Conservation (phyloP, 176 grass and related monocot genomes). For the Luzula sylvatica region DNA sequence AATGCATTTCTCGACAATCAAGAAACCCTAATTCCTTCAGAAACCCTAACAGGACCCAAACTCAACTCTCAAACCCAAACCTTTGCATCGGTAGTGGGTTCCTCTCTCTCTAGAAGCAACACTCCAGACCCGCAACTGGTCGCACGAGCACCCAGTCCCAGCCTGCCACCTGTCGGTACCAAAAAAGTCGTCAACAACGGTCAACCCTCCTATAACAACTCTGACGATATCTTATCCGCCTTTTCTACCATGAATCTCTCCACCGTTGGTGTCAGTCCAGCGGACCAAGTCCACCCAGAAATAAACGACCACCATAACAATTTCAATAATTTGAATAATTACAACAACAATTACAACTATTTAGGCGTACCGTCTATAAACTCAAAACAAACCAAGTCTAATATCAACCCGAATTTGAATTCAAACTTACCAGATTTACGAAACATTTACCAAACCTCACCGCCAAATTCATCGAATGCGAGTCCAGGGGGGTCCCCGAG, state of each 20-base stretch:
- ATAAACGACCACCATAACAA: slow-evolving; percentile 33
- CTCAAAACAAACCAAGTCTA: slow-evolving; percentile 35
- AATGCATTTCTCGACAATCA: slow-evolving; percentile 62
- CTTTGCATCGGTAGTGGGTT: slow-evolving; percentile 47
- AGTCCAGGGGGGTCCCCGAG: slow-evolving; percentile 58
- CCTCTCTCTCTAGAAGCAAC: slow-evolving; percentile 56
- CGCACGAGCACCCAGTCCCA: slow-evolving; percentile 63
- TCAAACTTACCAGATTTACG: slow-evolving; percentile 31
- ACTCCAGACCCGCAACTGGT: slow-evolving; percentile 63
- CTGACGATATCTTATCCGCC: slow-evolving; percentile 78
- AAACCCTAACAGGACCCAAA: slow-evolving; percentile 22
- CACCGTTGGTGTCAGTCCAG: slow-evolving; percentile 27
- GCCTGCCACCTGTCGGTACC: slow-evolving; percentile 55
- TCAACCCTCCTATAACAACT: slow-evolving; percentile 44
- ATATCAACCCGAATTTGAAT: slow-evolving; percentile 15
- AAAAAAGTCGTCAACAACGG: slow-evolving; percentile 32
- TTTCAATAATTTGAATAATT: slow-evolving; percentile 23
- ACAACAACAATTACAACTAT: slow-evolving; percentile 35
- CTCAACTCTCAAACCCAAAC: slow-evolving; percentile 57
- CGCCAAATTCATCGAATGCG: slow-evolving; percentile 42
- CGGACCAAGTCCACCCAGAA: slow-evolving; percentile 38
- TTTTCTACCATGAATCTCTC: slow-evolving; percentile 70
- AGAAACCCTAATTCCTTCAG: slow-evolving; percentile 36
- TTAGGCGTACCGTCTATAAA: slow-evolving; percentile 29
- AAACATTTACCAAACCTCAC: slow-evolving; percentile 59